Percentiles rank a stretch among this genome's conserved stretches.
These are phyloP conservation scores for Penicillium sp. DNA, from an alignment of 2,329 filamentous ascomycete species.

Conservation along the genomic window DNA sequence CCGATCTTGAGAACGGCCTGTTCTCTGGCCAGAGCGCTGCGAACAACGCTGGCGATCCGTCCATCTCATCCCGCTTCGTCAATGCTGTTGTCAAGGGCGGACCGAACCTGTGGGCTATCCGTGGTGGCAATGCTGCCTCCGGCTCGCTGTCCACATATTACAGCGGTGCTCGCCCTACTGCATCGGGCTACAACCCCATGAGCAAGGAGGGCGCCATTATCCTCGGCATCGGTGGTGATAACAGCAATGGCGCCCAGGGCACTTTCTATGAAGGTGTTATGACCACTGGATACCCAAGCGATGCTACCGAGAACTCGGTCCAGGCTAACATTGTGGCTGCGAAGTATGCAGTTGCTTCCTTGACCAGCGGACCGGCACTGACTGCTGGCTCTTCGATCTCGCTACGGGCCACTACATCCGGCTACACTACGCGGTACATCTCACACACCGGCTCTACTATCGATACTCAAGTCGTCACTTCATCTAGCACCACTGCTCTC, in stretches of 20 bases:
- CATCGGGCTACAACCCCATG: constrained; percentile 62
- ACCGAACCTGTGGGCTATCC: constrained; percentile 60
- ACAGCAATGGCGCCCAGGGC: constrained; percentile 60
- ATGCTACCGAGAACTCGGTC: constrained; percentile 59
- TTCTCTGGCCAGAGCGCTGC: constrained; percentile 56
- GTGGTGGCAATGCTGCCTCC: constrained; percentile 58
- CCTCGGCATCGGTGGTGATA: constrained; percentile 71
- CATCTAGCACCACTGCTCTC: constrained; percentile 51
- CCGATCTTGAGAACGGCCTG: constrained; percentile 67
- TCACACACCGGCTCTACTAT: constrained; percentile 54
- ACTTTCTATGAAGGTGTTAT: constrained; percentile 68
- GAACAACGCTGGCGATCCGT: constrained; percentile 55
- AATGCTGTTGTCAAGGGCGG: constrained; percentile 60
- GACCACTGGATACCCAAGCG: constrained; percentile 62
- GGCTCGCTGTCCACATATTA: constrained; percentile 61
- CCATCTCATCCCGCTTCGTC: constrained; percentile 57
- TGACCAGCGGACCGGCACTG: constrained; percentile 53
- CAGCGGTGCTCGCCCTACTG: constrained; percentile 56
- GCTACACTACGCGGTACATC: constrained; percentile 58
- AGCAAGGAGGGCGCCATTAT: constrained; percentile 65
- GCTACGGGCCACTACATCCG: constrained; percentile 56
- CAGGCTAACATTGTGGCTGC: constrained; percentile 64
- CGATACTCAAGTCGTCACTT: constrained; percentile 58
- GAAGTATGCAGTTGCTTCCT: constrained; percentile 51
- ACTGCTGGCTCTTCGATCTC: constrained; percentile 55